Percentiles rank a stretch among this genome's conserved stretches.
These are phyloP conservation scores for Casuarina cunninghamiana DNA, from an alignment of 306 rosid genomes.

Conservation along the genomic window DNA sequence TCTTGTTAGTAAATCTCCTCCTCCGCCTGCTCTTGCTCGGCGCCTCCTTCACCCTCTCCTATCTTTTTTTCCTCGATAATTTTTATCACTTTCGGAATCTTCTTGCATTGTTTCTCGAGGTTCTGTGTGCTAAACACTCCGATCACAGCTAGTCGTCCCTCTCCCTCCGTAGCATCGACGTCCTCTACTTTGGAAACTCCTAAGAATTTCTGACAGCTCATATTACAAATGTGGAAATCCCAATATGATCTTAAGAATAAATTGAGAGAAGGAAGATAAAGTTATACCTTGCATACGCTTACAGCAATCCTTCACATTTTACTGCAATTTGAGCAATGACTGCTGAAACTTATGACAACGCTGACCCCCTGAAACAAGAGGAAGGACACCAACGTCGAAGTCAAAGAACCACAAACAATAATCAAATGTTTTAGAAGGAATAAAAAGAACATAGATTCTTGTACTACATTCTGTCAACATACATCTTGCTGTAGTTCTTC, in stretches of 20 bases:
- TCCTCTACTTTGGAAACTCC: background rate
- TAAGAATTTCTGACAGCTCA: background rate
- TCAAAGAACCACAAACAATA: background rate
- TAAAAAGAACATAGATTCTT: background rate
- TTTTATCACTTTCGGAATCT: accelerated
- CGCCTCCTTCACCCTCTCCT: background rate
- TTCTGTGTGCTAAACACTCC: background rate
- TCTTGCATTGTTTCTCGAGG: background rate
- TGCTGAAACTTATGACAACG: background rate
- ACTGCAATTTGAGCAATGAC: background rate
- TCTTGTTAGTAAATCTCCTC: background rate
- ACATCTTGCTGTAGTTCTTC: background rate
- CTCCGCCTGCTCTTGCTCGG: background rate
- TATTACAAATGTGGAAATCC: background rate
- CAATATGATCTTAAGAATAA: background rate
- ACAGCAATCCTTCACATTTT: background rate
- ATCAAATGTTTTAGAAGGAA: background rate
- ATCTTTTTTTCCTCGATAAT: background rate
- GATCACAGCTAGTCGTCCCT: background rate
- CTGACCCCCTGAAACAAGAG: background rate
- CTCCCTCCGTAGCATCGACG: too few relatives aligned
- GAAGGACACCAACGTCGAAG: background rate
- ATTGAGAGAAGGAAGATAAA: background rate
- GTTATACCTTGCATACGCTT: background rate
- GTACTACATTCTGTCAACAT: background rate